These are phyloP conservation scores for Coniferiporia sulphurascens DNA, from an alignment of 1,284 basidiomycete species.

Conservation along the genomic window DNA sequence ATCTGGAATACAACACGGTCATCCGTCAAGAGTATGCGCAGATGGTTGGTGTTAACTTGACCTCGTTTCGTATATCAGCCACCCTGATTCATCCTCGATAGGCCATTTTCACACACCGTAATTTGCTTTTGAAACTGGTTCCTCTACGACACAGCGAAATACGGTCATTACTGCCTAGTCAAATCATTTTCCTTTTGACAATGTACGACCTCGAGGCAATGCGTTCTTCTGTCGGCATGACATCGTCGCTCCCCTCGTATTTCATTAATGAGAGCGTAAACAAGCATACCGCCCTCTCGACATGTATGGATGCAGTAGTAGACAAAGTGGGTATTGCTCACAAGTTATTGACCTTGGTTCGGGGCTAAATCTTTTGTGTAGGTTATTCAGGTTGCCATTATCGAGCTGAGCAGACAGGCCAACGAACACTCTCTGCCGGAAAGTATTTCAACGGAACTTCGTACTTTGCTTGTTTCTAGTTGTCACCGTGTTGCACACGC, in stretches of 20 bases:
- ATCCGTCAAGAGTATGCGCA: conserved; percentile 85
- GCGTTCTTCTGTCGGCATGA: conserved; percentile 75
- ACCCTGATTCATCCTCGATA: conserved; percentile 26
- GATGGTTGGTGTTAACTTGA: conserved; percentile 45
- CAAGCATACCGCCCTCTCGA: conserved; percentile 56
- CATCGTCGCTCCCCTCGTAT: conserved; percentile 83
- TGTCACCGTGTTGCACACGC: conserved; percentile 83
- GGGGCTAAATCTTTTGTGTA: conserved; percentile 25
- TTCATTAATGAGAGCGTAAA: conserved; percentile 90
- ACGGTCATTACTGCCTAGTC: conserved; percentile 73
- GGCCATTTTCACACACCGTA: conserved; percentile 69
- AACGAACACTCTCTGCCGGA: conserved; percentile 76
- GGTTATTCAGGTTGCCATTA: conserved; percentile 72
- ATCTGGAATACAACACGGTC: conserved; percentile 91
- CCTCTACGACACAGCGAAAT: conserved; percentile 70
- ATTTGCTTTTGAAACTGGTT: conserved; percentile 60
- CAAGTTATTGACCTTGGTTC: no score
- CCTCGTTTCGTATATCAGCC: background rate
- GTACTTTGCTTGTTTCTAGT: conserved; percentile 70
- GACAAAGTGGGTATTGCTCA: conserved; percentile 58
- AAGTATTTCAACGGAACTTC: conserved; percentile 73
- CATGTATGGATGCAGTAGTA: conserved; percentile 82
- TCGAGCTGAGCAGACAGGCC: conserved; percentile 67
- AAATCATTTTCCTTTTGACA: conserved; percentile 82
- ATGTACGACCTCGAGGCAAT: conserved; percentile 90